Base-by-base conservation (phyloP, 164 flowering plant species). In the Taxillus chinensis region DNA sequence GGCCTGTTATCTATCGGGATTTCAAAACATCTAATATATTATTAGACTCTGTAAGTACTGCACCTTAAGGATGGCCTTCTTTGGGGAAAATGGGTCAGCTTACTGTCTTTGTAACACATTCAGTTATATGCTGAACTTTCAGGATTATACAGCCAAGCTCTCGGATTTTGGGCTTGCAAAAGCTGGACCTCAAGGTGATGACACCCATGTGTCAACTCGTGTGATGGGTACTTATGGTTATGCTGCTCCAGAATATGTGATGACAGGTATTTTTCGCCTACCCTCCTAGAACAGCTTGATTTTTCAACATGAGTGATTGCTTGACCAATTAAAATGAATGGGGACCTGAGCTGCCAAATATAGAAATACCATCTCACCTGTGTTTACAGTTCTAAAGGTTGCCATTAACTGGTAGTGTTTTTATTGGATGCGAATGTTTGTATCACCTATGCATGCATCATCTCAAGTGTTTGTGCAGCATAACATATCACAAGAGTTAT, bases 101-200 rank as follows among this genome's bases (percentile, higher is more conserved):
- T 38, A 41, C 11, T 11, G 53, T 50, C n/a, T 12, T 9, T 62
- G 15, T 17, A 37, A 45, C 9, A 16, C 43, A 61, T 64, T 13
- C 54, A 55, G 12, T 62, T 55, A 14, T 49, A 59, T 45, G 3
- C 27, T 55, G 50, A 45, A 39, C 68, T 52, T 71, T 53, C 80
- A 91, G 98, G 98, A 91, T 68, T 91, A 91, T 70, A 79, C 93
- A 6, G 89, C 98, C 57, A 91, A 87, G 64, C 95, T 91, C 55
- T 91, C 96, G 48, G 98, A 91, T 76, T 91, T 89, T 81, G 98
- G 98, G 63, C 91, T 91, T 73, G 98, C 98, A 66, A 89, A 92
- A 80, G 96, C 92, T 70, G 96, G 98, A 64, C 98, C 96, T 2
- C 95, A 91, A 73, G 96, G 98, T 62, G 98, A 91, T 72, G 96